These are phyloP conservation scores for Taxillus chinensis DNA, from an alignment of 164 flowering plant species.

Conservation along the genomic window DNA sequence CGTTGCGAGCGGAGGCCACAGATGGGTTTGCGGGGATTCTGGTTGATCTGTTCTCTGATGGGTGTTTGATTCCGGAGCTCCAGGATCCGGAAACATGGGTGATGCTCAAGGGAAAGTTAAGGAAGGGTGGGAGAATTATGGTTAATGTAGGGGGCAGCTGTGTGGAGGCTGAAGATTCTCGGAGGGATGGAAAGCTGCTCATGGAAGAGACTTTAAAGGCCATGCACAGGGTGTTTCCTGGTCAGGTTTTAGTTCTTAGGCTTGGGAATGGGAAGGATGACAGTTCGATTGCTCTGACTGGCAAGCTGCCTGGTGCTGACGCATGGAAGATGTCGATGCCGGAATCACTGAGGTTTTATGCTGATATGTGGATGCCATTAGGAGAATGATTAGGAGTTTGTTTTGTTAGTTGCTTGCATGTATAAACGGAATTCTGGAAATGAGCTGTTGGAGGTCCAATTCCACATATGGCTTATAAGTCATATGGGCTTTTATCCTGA, in stretches of 20 bases:
- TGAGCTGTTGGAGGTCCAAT: not conserved
- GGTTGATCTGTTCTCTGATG: conserved; percentile 50
- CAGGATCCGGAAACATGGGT: conserved; percentile 46
- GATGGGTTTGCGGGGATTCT: conserved; percentile 56
- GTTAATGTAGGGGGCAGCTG: conserved; percentile 93
- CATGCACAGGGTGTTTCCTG: conserved; percentile 47
- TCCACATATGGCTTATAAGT: not conserved
- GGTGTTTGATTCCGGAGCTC: conserved; percentile 53
- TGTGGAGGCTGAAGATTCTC: conserved; percentile 68
- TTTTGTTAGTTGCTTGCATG: not conserved
- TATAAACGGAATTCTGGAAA: not conserved
- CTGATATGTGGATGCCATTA: conserved; percentile 57
- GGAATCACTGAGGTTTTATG: conserved; percentile 36
- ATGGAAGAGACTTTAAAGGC: conserved; percentile 75
- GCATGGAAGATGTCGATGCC: conserved; percentile 53
- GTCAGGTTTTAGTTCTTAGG: conserved; percentile 38
- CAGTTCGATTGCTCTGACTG: conserved; percentile 67
- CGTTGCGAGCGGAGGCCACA: conserved; percentile 35
- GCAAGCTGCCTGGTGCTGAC: conserved; percentile 41
- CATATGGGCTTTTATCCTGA: too few species aligned
- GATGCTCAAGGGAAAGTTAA: conserved; percentile 44
- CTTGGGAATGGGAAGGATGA: conserved; percentile 56
- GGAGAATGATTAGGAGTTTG: conserved; percentile 9
- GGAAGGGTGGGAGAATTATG: conserved; percentile 82
- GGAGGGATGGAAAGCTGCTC: conserved; percentile 49